These are phyloP conservation scores for Umbelopsis sp. DNA, from an alignment of 192 early-diverging fungal genomes.

Conservation along the genomic window DNA sequence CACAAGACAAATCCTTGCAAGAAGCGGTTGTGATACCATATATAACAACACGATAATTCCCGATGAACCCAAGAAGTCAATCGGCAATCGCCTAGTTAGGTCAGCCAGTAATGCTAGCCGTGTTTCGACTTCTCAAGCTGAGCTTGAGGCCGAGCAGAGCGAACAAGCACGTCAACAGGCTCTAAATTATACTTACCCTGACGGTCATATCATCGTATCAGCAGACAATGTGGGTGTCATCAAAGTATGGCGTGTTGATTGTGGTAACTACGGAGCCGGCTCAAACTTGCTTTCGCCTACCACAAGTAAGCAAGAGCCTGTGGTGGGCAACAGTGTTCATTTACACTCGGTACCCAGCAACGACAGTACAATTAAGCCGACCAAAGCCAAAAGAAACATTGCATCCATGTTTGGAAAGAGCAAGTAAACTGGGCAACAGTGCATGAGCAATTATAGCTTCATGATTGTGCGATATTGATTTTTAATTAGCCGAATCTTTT, in stretches of 20 bases:
- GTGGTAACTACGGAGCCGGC: conserved; percentile 30
- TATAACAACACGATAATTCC: conserved; percentile 53
- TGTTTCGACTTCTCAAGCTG: not conserved
- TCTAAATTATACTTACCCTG: conserved; percentile 36
- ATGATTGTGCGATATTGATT: too few species aligned
- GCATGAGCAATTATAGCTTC: too few species aligned
- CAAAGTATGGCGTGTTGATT: conserved; percentile 69
- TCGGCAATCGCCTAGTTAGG: not conserved
- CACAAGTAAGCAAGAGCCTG: not conserved
- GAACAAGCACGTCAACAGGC: not conserved
- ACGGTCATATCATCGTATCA: conserved; percentile 65
- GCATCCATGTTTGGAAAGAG: conserved; percentile 2
- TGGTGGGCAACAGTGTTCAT: not conserved
- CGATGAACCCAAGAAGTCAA: conserved; percentile 34
- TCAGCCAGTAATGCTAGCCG: not conserved
- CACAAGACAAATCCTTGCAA: conserved; percentile 61
- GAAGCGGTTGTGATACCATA: conserved; percentile 47
- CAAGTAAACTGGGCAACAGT: not conserved
- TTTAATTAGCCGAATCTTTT: too few species aligned
- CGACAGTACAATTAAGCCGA: not conserved
- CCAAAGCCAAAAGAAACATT: not conserved
- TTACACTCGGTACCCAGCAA: not conserved
- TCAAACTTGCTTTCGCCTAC: not conserved
- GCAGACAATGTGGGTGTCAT: conserved; percentile 64
- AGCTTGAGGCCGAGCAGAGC: conserved; percentile 8